Conservation (phyloP, 352 stramenopile genomes). For the Pythium rhizo-oryzae region DNA sequence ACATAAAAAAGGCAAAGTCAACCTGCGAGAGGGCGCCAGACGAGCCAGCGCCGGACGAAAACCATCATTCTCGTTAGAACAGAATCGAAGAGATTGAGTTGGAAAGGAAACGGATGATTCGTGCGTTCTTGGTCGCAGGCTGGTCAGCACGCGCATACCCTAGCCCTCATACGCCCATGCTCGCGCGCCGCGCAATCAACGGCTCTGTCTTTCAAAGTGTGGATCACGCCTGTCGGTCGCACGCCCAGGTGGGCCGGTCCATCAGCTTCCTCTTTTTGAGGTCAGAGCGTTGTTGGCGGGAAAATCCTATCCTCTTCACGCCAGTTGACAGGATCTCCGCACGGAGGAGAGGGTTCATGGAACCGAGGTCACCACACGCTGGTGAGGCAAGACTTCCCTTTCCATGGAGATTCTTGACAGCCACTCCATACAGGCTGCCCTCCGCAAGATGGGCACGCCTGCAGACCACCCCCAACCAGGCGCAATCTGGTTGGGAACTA, state of each 20-base stretch:
- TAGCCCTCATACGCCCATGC: background rate
- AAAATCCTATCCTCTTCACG: constrained; percentile 5
- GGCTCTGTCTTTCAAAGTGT: background rate
- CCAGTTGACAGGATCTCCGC: constrained; percentile 14
- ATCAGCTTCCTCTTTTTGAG: background rate
- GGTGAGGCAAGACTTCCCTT: background rate
- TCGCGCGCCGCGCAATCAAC: background rate
- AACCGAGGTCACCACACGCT: background rate
- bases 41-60: constrained; percentile 1
- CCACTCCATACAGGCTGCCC: background rate
- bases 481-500: background rate
- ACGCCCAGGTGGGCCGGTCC: background rate
- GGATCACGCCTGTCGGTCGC: constrained; percentile 2
- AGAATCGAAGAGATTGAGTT: constrained; percentile 7
- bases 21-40: constrained; percentile 11
- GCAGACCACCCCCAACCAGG: too few species aligned
- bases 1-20: constrained; percentile 16
- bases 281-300: constrained; percentile 15
- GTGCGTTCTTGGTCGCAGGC: background rate
- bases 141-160: background rate
- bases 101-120: background rate
- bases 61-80: constrained; percentile 17
- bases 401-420: background rate
- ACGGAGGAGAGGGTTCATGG: constrained; percentile 1
- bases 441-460: too few species aligned